Conservation (phyloP, 305 asterid genomes). For the Caryopteris hybrid region DNA sequence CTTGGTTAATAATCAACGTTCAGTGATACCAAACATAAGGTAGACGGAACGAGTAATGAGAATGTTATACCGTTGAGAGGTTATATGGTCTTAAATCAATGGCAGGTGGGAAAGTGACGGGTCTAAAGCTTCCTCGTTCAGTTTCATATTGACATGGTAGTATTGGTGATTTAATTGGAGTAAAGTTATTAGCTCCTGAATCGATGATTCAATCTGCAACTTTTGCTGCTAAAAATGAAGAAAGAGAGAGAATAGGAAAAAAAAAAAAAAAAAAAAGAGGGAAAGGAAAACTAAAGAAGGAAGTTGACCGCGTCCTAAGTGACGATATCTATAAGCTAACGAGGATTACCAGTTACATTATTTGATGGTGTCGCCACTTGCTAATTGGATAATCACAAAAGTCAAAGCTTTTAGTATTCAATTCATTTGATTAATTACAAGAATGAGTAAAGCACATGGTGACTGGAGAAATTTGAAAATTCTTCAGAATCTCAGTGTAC, state of each 20-base stretch:
- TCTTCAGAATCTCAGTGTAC: neutral
- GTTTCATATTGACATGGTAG: too few species aligned
- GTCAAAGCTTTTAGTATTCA: constrained; percentile 24
- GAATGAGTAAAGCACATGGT: constrained; percentile 33
- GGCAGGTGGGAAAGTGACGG: too few species aligned
- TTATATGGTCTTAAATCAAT: too few species aligned
- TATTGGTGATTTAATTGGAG: neutral
- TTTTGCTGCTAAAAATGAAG: neutral
- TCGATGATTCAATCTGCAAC: too few species aligned
- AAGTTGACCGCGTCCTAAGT: constrained; percentile 13
- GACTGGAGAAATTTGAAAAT: constrained; percentile 7
- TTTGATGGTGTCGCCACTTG: constrained; percentile 15
- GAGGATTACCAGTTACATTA: constrained; percentile 3
- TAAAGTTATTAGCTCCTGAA: too few species aligned
- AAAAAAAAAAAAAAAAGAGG: neutral
- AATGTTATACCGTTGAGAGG: too few species aligned
- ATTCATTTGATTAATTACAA: constrained; percentile 16
- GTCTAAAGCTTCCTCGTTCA: too few species aligned
- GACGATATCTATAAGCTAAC: constrained; percentile 3
- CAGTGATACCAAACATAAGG: too few species aligned
- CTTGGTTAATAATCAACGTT: too few species aligned
- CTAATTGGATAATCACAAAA: constrained; percentile 19
- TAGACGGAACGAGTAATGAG: too few species aligned
- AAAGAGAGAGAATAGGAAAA: neutral
- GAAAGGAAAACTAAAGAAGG: neutral